Conservation (phyloP, 192 early-diverging fungal genomes). For the Spinellus fusiger region DNA sequence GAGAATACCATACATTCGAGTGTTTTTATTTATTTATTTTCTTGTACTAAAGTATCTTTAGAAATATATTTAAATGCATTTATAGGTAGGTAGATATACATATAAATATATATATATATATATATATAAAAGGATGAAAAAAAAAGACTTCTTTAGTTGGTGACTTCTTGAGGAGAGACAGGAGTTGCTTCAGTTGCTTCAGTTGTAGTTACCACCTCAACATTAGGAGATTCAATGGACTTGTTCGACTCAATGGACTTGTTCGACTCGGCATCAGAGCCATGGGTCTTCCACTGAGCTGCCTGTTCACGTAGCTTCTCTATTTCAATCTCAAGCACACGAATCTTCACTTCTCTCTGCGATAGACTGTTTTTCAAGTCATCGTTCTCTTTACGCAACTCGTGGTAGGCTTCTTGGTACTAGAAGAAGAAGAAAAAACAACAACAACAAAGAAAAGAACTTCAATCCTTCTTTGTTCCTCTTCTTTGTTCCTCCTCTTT, state of each 20-base stretch:
- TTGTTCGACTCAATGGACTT: too few species aligned
- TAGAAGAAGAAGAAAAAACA: conserved; percentile 1
- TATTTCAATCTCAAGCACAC: conserved; percentile 73
- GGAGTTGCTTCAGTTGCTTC: too few species aligned
- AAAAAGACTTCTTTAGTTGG: not conserved
- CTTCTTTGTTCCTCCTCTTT: too few species aligned
- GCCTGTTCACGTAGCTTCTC: conserved; percentile 35
- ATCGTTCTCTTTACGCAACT: conserved; percentile 74
- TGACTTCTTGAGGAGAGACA: too few species aligned
- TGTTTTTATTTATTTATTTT: not conserved
- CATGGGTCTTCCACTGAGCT: not conserved
- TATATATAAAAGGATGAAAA: not conserved
- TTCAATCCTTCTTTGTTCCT: too few species aligned
- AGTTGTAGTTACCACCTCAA: too few species aligned
- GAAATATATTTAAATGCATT: too few species aligned
- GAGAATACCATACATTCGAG: not conserved
- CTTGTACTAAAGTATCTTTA: not conserved
- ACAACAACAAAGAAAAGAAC: not conserved
- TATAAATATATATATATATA: not conserved
- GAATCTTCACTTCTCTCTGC: conserved; percentile 69
- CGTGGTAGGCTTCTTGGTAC: conserved; percentile 73
- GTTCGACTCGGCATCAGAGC: not conserved
- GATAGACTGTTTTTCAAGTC: conserved; percentile 71
- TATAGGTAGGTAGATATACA: not conserved
- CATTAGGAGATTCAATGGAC: too few species aligned